A percentile compares a stretch with the other conserved stretches of the same genome.
These are phyloP conservation scores for Hyphodiscus sp. DNA, from an alignment of 2,329 filamentous ascomycete species.

Conservation along the genomic window DNA sequence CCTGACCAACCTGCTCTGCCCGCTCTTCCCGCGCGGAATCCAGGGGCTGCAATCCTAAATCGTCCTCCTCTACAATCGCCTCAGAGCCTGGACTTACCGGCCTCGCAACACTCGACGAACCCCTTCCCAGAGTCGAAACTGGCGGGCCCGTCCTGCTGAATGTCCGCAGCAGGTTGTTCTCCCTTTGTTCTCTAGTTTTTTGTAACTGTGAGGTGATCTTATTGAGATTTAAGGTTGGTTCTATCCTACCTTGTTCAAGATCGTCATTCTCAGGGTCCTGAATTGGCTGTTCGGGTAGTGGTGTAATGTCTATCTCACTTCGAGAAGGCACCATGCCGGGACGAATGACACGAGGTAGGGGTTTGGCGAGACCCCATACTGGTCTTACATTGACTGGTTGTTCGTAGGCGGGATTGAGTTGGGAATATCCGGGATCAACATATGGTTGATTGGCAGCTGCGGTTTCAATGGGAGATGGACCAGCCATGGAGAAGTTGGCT, in stretches of 20 bases:
- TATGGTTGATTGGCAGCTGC: conserved; percentile 35
- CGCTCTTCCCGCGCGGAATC: too few relatives aligned
- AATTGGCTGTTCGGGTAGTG: conserved; percentile 29
- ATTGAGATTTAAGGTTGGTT: conserved; percentile 22
- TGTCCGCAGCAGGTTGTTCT: conserved; percentile 14
- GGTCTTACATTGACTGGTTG: conserved; percentile 42
- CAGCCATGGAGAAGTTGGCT: conserved; percentile 26
- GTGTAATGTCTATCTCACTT: conserved; percentile 31
- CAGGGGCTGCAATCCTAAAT: background rate
- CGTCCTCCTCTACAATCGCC: conserved; percentile 11
- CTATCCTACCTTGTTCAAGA: conserved; percentile 37
- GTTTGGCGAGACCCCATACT: conserved; percentile 48
- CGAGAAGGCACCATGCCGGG: conserved; percentile 45
- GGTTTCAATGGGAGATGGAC: conserved; percentile 19
- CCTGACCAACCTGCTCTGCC: too few relatives aligned
- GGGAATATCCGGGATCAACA: conserved; percentile 46
- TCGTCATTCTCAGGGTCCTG: conserved; percentile 35
- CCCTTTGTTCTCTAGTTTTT: conserved; percentile 17
- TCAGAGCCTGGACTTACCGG: conserved; percentile 8
- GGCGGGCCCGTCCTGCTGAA: conserved; percentile 1
- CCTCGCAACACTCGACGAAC: background rate
- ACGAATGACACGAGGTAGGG: conserved; percentile 46
- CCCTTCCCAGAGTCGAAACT: background rate
- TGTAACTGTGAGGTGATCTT: conserved; percentile 20
- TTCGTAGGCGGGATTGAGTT: conserved; percentile 48